These are phyloP conservation scores for Chlorella sp. DNA, from an alignment of 139 green algal genomes.

Conservation along the genomic window DNA sequence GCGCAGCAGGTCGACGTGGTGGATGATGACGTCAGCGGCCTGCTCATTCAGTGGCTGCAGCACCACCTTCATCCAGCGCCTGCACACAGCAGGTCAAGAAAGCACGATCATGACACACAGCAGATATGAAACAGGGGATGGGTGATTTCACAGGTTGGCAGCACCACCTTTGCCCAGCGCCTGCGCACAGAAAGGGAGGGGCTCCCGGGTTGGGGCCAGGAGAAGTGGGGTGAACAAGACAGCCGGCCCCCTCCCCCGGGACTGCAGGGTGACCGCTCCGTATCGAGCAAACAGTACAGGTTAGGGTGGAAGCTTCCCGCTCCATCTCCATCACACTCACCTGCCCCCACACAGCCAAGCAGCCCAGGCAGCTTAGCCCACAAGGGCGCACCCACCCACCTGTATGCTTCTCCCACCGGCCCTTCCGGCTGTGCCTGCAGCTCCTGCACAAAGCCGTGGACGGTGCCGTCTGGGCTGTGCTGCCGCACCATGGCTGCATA, in stretches of 20 bases:
- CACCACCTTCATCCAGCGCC: conserved; percentile 85
- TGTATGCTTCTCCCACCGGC: conserved; percentile 69
- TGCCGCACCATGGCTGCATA: conserved; percentile 87
- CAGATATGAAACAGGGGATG: not conserved
- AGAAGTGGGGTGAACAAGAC: too few relatives aligned
- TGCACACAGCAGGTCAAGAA: conserved; percentile 38
- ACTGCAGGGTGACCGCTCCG: too few relatives aligned
- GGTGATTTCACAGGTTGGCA: conserved; percentile 82
- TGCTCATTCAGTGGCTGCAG: conserved; percentile 90
- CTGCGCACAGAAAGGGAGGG: conserved; percentile 35
- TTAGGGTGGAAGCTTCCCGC: too few relatives aligned
- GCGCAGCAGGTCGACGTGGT: conserved; percentile 77
- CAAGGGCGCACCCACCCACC: conserved; percentile 35
- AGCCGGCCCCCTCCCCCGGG: too few relatives aligned
- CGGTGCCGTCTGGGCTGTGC: conserved; percentile 76
- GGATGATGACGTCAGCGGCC: conserved; percentile 63
- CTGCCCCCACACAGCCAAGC: too few relatives aligned
- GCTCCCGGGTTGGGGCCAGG: not conserved
- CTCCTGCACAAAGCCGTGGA: conserved; percentile 61
- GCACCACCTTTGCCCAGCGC: conserved; percentile 82
- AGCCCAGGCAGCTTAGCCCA: not conserved
- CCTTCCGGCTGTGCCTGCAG: conserved; percentile 65
- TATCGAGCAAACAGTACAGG: too few relatives aligned
- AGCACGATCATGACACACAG: too few relatives aligned
- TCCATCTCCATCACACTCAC: too few relatives aligned